Evolutionary conservation across 2,329 filamentous ascomycete species (phyloP).

Genomic region (Leptoxyphium fumago): DNA sequence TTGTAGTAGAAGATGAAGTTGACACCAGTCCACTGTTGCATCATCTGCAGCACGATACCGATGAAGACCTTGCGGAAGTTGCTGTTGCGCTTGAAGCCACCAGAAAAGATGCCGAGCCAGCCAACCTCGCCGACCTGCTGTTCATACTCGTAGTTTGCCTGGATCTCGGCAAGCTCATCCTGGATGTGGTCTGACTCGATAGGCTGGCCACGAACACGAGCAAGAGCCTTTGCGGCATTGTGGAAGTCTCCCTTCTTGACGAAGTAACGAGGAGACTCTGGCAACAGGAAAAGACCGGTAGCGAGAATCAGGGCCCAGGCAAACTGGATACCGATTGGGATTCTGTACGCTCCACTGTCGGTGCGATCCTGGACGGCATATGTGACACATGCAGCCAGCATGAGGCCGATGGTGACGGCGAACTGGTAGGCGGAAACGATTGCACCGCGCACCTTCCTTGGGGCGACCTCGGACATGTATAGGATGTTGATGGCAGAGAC

Average conservation of each 20-base stretch:
- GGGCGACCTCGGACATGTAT: slow-evolving; percentile 27
- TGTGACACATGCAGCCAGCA: slow-evolving; percentile 60
- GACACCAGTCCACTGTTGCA: slow-evolving; percentile 59
- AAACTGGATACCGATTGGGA: slow-evolving; percentile 69
- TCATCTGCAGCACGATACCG: slow-evolving; percentile 32
- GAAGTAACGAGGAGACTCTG: slow-evolving; percentile 73
- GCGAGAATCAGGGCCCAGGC: slow-evolving; percentile 65
- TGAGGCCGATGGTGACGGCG: slow-evolving; percentile 65
- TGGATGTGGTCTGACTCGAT: slow-evolving; percentile 58
- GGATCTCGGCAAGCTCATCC: slow-evolving; percentile 68
- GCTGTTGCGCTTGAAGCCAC: slow-evolving; percentile 37
- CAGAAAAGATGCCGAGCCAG: slow-evolving; percentile 44
- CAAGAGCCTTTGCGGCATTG: slow-evolving; percentile 48
- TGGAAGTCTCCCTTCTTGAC: slow-evolving; percentile 63
- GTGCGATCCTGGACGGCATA: slow-evolving; percentile 51
- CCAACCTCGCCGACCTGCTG: slow-evolving; percentile 47
- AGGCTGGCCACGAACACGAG: slow-evolving; percentile 61
- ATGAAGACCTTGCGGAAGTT: slow-evolving; percentile 34
- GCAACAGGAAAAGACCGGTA: slow-evolving; percentile 56
- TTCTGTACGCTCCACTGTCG: slow-evolving; percentile 58
- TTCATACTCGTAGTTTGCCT: slow-evolving; percentile 83
- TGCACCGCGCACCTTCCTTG: slow-evolving; percentile 61
- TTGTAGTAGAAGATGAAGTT: slow-evolving; percentile 70
- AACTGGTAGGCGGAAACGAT: slow-evolving; percentile 72
- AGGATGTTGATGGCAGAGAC: slow-evolving; percentile 48